Conservation (phyloP, 768 basidiomycete genomes). For the Termitomyces sp. region DNA sequence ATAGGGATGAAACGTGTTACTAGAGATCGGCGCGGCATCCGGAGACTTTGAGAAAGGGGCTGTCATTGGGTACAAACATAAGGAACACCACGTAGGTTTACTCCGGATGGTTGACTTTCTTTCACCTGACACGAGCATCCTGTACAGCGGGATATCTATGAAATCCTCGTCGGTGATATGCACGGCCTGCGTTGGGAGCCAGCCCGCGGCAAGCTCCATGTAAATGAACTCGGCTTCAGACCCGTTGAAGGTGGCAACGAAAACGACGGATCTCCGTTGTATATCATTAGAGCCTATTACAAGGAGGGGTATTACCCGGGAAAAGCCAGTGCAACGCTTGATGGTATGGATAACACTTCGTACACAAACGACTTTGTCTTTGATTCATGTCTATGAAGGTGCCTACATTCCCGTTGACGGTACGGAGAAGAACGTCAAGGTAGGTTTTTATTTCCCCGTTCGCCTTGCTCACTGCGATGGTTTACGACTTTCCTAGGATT, state of each 20-base stretch:
- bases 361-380: not conserved
- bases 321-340: conserved; percentile 51
- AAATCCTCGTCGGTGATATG: conserved; percentile 64
- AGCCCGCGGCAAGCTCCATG: conserved; percentile 37
- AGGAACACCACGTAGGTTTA: conserved; percentile 50
- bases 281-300: conserved; percentile 53
- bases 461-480: not conserved
- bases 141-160: conserved; percentile 52
- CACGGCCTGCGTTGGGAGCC: conserved; percentile 54
- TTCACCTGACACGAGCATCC: not conserved
- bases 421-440: conserved; percentile 47
- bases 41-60: conserved; percentile 52
- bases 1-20: conserved; percentile 18
- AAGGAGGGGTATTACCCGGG: conserved; percentile 52
- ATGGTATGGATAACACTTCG: conserved; percentile 28
- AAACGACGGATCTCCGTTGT: conserved; percentile 52
- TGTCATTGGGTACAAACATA: conserved; percentile 53
- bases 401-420: conserved; percentile 52
- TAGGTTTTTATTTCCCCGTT: conserved; percentile 16
- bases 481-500: conserved; percentile 19
- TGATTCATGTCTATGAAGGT: conserved; percentile 20
- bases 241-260: conserved; percentile 71
- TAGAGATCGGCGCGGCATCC: conserved; percentile 67
- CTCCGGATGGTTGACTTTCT: not conserved
- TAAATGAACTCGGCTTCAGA: conserved; percentile 32